Base-by-base conservation (phyloP, 352 stramenopile genomes). In the Pythium sp. region DNA sequence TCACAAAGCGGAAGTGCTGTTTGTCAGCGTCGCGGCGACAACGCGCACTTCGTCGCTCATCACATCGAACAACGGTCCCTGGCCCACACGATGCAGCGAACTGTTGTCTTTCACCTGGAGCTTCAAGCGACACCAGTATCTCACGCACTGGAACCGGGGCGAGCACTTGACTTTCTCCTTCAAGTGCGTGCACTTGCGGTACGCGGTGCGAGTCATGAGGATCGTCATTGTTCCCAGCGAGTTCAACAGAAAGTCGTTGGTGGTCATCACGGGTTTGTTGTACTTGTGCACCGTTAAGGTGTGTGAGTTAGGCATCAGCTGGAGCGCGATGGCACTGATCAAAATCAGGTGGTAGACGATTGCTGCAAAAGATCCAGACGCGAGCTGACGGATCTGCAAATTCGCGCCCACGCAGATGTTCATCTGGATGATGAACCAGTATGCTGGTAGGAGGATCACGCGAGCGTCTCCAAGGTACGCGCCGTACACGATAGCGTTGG, bases 61-160 rank as follows among this genome's bases (percentile, higher is more conserved):
- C 38, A 14, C 38, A 5, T 46, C 38, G 14, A 46, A 46, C 38
- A 46, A 5, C 38, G 38, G 11, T 4, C 36, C 3, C 15, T 46
- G 38, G 3, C 11, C 38, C 38, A 20, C 38, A 46, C 14, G 11
- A 14, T 18, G 12, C 38, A 46, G 38, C 5, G 38, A 12, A 5
- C 2, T 46, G 4, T 46, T 12, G 38, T 18, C 22, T 20, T 47
- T 46, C 32, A 61, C 65, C 36, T 57, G 22, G 4, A 79, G 9
- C 11, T 47, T 49, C 5, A 79, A 28, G 1, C 56, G 63, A 28
- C 67, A 77, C 0, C 64, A 67, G 18, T 70, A 75, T 62, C 68
- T 77, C 26, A 77, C 57, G 15, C 72, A 75, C 38, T 46, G 38
- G 14, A 46, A 46, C 12, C 38, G 12, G 12, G 38, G 0, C 38